Evolutionary conservation across 2,329 filamentous ascomycete species (phyloP).

Genomic region (Beauveria varroae): DNA sequence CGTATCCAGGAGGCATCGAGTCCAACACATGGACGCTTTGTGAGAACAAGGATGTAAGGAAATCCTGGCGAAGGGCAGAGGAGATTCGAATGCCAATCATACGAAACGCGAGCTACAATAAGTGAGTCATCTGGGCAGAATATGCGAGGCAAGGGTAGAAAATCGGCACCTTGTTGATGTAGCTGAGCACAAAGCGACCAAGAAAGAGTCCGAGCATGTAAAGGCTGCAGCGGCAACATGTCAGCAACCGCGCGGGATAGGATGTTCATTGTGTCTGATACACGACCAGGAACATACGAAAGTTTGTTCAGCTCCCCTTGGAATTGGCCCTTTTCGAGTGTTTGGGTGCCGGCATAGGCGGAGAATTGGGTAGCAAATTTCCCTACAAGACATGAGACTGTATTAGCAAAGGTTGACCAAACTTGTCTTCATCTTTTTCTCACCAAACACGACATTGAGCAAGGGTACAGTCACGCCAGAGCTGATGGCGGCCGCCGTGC

Average conservation of each 20-base stretch:
- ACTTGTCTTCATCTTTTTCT: neutral
- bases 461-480: conserved; percentile 49
- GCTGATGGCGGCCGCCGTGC: conserved; percentile 41
- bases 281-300: neutral
- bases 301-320: neutral
- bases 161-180: conserved; percentile 43
- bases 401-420: neutral
- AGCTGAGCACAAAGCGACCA: conserved; percentile 39
- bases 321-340: neutral
- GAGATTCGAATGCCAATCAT: conserved; percentile 56
- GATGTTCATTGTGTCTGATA: too few species aligned
- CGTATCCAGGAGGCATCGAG: conserved; percentile 54
- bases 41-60: conserved; percentile 54
- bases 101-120: conserved; percentile 46
- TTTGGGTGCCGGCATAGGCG: conserved; percentile 4
- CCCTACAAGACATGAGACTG: conserved; percentile 30
- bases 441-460: conserved; percentile 53
- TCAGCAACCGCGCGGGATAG: too few species aligned
- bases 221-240: too few species aligned
- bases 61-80: conserved; percentile 54
- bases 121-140: neutral
- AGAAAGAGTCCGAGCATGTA: too few species aligned
- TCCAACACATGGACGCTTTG: conserved; percentile 64
- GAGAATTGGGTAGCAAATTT: conserved; percentile 35
- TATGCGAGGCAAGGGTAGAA: neutral